phyloP scores from a whole-genome alignment of 768 basidiomycete species.

The Pisolithus tinctorius region DNA sequence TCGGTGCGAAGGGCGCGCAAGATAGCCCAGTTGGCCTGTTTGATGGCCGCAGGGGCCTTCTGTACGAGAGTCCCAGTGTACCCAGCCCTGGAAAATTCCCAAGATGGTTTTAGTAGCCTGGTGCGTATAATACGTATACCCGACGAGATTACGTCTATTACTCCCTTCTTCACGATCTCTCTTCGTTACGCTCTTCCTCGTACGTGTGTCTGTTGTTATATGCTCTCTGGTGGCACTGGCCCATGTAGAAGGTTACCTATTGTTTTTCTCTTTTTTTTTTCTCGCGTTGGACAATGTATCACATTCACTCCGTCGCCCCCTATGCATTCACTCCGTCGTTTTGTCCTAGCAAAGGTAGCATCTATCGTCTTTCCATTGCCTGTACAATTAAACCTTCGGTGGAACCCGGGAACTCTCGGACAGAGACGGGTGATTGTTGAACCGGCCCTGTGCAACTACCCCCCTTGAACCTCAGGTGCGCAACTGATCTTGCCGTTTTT shows the following conservation, averaged over 20 bases:
- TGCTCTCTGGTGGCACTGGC: not conserved
- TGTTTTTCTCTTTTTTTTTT: not conserved
- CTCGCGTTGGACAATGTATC: not conserved
- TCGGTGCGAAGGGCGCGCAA: constrained; percentile 35
- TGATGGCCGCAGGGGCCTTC: constrained; percentile 47
- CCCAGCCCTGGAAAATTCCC: constrained; percentile 50
- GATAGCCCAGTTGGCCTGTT: constrained; percentile 67
- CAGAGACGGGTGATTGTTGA: no score
- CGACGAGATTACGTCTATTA: not conserved
- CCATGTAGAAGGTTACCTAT: not conserved
- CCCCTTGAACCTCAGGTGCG: no score
- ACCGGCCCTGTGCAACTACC: no score
- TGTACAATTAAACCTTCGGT: not conserved
- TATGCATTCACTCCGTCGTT: not conserved
- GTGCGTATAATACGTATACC: not conserved
- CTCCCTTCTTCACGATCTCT: no score
- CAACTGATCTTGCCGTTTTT: no score
- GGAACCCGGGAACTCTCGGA: no score
- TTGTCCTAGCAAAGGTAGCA: not conserved
- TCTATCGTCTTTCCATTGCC: not conserved
- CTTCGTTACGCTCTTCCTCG: not conserved
- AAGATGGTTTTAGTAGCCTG: constrained; percentile 44
- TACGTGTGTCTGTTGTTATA: not conserved
- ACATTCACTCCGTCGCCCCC: not conserved
- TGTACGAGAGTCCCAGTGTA: constrained; percentile 72